Evolutionary conservation across 345 rosid species (phyloP).

Genomic region (Bruguiera parviflora): DNA sequence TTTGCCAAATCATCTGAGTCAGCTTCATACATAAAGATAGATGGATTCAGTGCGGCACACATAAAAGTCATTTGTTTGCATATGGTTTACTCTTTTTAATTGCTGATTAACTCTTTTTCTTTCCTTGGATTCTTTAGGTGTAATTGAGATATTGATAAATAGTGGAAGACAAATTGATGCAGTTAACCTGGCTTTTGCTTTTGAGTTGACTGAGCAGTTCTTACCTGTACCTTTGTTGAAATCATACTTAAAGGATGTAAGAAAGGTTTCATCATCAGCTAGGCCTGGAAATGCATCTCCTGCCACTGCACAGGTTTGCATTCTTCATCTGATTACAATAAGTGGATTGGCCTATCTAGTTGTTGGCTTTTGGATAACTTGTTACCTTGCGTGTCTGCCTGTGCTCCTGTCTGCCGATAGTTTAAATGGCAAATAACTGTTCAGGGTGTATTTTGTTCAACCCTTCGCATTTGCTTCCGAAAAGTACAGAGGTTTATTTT

Average conservation of each 20-base stretch:
- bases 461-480: too few species aligned
- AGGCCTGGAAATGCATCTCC: conserved; percentile 62
- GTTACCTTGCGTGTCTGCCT: not conserved
- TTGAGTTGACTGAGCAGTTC: conserved; percentile 79
- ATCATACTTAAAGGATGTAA: conserved; percentile 79
- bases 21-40: not conserved
- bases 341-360: not conserved
- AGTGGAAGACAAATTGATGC: conserved; percentile 98
- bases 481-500: too few species aligned
- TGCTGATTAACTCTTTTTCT: not conserved
- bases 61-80: conserved; percentile 3
- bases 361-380: not conserved
- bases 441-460: too few species aligned
- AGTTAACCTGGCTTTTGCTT: conserved; percentile 93
- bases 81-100: conserved; percentile 8
- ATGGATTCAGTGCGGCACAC: not conserved
- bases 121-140: conserved; percentile 46
- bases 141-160: conserved; percentile 69
- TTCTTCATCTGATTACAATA: not conserved
- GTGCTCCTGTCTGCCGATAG: not conserved
- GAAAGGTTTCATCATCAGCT: conserved; percentile 56
- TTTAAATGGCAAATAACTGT: not conserved
- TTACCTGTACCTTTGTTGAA: conserved; percentile 74
- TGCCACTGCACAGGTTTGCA: conserved; percentile 53
- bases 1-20: too few species aligned